Evolutionary conservation across 495 filamentous ascomycete genomes (phyloP).

Genomic region (Penicillium tannophilum): DNA sequence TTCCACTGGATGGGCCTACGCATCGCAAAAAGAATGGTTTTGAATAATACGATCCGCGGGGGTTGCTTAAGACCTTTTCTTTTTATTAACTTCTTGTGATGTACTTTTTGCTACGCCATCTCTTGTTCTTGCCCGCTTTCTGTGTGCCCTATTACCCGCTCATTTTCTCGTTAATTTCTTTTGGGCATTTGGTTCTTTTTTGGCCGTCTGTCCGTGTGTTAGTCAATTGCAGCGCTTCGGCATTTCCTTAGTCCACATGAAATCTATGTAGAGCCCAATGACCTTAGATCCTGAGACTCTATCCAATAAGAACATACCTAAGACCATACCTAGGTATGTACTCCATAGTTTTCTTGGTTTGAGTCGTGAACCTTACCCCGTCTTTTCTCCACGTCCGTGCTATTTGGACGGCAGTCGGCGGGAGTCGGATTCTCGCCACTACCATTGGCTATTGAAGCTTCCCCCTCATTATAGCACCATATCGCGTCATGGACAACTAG

Average conservation of each 20-base stretch:
- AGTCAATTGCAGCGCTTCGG: slow-evolving; percentile 39
- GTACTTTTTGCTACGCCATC: slow-evolving; percentile 57
- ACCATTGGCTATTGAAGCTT: not conserved
- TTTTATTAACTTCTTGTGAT: slow-evolving; percentile 49
- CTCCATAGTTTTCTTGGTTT: not conserved
- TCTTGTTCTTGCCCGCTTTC: slow-evolving; percentile 46
- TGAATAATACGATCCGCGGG: slow-evolving; percentile 33
- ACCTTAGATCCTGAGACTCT: not conserved
- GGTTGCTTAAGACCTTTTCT: slow-evolving; percentile 36
- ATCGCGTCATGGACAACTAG: not conserved
- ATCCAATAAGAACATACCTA: not conserved
- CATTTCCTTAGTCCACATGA: slow-evolving; percentile 14
- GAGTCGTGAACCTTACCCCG: not conserved
- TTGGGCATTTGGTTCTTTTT: slow-evolving; percentile 23
- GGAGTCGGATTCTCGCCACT: not conserved
- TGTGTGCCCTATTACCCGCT: slow-evolving; percentile 41
- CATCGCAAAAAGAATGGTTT: slow-evolving; percentile 35
- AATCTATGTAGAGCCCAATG: no score
- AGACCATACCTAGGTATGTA: no score
- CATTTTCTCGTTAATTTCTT: slow-evolving; percentile 25
- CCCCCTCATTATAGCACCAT: slow-evolving; percentile 7
- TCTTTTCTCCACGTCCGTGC: not conserved
- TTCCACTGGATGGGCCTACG: slow-evolving; percentile 37
- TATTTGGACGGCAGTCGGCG: slow-evolving; percentile 4
- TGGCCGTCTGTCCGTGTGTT: slow-evolving; percentile 29